phyloP scores from a whole-genome alignment of 768 basidiomycete species.

The Tulasnella sp. region DNA sequence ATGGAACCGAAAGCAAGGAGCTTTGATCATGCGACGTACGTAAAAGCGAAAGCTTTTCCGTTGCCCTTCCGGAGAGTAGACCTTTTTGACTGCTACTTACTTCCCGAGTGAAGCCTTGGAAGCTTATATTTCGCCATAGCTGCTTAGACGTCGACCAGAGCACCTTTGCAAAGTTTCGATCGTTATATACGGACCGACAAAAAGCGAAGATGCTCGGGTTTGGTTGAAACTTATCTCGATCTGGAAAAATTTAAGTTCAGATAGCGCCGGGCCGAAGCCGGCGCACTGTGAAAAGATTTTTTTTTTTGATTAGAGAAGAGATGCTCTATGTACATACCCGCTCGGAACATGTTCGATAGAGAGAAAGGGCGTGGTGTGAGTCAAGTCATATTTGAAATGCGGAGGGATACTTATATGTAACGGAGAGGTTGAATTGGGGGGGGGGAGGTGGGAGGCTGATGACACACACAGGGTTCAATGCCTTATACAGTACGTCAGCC shows the following conservation, averaged over 20 bases:
- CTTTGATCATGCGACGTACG: too few relatives aligned
- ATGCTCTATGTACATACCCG: background rate
- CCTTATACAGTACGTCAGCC: too few relatives aligned
- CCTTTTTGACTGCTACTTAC: too few relatives aligned
- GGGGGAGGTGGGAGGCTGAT: too few relatives aligned
- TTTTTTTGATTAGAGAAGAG: background rate
- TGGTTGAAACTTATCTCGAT: background rate
- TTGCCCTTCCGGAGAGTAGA: too few relatives aligned
- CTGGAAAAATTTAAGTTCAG: background rate
- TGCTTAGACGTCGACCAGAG: too few relatives aligned
- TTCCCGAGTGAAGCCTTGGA: too few relatives aligned
- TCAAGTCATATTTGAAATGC: background rate
- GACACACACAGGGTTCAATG: background rate
- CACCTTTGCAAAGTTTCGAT: too few relatives aligned
- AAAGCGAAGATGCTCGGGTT: too few relatives aligned
- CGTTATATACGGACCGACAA: background rate
- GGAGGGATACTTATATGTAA: background rate
- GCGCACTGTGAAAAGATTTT: background rate
- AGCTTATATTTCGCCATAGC: too few relatives aligned
- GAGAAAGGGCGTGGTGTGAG: background rate
- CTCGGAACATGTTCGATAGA: background rate
- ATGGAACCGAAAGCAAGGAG: too few relatives aligned
- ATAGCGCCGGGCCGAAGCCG: background rate
- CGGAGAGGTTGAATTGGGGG: background rate
- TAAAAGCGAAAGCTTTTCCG: too few relatives aligned